Conservation (phyloP, 768 basidiomycete genomes). For the Fomitopsis pulvina region DNA sequence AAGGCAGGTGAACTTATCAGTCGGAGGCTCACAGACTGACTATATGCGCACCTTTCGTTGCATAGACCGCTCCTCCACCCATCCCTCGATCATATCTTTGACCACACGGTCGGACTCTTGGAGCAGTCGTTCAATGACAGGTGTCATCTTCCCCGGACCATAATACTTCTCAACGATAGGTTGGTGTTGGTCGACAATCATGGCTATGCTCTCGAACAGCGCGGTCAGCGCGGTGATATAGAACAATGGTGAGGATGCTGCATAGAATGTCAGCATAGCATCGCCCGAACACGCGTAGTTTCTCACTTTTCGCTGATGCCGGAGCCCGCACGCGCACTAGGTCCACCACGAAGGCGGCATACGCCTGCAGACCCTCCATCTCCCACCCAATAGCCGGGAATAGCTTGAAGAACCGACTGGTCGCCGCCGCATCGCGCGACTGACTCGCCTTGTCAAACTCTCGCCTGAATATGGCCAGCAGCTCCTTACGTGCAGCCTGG, state of each 20-base stretch:
- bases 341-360: slow-evolving; percentile 89
- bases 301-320: slow-evolving; percentile 74
- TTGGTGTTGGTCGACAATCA: slow-evolving; percentile 96
- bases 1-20: not conserved
- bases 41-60: slow-evolving; percentile 58
- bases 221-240: slow-evolving; percentile 87
- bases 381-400: slow-evolving; percentile 97
- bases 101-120: slow-evolving; percentile 87
- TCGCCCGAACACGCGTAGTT: slow-evolving; percentile 6
- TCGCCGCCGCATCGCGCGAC: slow-evolving; percentile 76
- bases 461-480: slow-evolving; percentile 71
- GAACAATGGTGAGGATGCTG: slow-evolving; percentile 89
- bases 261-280: slow-evolving; percentile 6
- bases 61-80: slow-evolving; percentile 88
- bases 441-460: slow-evolving; percentile 80
- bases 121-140: slow-evolving; percentile 67
- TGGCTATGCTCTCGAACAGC: slow-evolving; percentile 90
- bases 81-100: slow-evolving; percentile 64
- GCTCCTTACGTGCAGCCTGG: slow-evolving; percentile 60
- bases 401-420: slow-evolving; percentile 92
- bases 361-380: slow-evolving; percentile 82
- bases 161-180: slow-evolving; percentile 99
- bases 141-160: slow-evolving; percentile 79
- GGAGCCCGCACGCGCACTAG: slow-evolving; percentile 76
- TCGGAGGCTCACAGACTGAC: not conserved